Percentiles rank a stretch among this genome's conserved stretches.
Conservation (phyloP, 2,329 filamentous ascomycete species). For the Thermoascus crustaceus region DNA sequence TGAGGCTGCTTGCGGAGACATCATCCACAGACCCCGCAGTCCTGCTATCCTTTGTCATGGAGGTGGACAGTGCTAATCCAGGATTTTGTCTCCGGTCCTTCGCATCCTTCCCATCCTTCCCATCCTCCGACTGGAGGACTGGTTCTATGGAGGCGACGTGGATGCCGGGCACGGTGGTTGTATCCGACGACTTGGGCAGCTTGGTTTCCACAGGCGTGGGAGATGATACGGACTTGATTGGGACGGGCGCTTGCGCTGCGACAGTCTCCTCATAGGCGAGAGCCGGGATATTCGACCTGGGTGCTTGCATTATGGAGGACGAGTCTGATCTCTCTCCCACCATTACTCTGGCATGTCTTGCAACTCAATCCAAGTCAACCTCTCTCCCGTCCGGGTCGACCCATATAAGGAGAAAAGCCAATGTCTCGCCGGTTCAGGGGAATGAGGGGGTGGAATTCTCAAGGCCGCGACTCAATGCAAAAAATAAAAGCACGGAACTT, state of each 20-base stretch:
- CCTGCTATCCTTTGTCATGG: slow-evolving; percentile 10
- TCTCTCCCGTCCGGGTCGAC: slow-evolving; percentile 1
- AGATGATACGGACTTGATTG: slow-evolving; percentile 22
- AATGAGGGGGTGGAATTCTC: not conserved
- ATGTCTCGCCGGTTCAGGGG: not conserved
- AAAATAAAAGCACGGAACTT: not conserved
- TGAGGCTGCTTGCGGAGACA: slow-evolving; percentile 18
- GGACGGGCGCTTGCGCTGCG: slow-evolving; percentile 14
- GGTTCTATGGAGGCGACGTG: slow-evolving; percentile 17
- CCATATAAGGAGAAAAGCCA: not conserved
- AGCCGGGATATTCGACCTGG: slow-evolving; percentile 17
- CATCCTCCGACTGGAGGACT: slow-evolving; percentile 14
- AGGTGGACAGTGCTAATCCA: slow-evolving; percentile 9
- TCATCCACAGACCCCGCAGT: slow-evolving; percentile 12
- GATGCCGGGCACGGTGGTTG: too few species aligned
- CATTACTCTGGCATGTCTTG: slow-evolving; percentile 32
- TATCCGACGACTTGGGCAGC: too few species aligned
- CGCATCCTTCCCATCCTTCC: slow-evolving; percentile 1
- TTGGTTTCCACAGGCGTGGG: slow-evolving; percentile 15
- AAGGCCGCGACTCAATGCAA: not conserved
- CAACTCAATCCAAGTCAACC: slow-evolving; percentile 6
- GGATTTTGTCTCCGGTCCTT: slow-evolving; percentile 7
- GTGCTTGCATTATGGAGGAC: slow-evolving; percentile 20
- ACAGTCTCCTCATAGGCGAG: slow-evolving; percentile 21
- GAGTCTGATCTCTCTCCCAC: slow-evolving; percentile 22